Evolutionary conservation across 192 early-diverging fungal species (phyloP), one percentile per base, ranked within the genome.

Genomic region (Globomyces pollinis-pini): DNA sequence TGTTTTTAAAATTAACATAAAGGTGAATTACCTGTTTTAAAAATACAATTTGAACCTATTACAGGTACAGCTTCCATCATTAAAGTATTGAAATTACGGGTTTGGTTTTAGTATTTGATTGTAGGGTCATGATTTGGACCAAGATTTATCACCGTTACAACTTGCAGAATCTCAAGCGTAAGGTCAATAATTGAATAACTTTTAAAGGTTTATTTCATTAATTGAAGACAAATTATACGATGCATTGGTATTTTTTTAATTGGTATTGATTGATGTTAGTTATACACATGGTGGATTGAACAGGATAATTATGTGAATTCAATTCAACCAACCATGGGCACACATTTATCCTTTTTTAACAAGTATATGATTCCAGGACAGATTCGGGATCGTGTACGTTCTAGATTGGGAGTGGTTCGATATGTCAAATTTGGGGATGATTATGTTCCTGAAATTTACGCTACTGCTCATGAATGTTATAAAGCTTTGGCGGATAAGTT

Each of bases 261-360:
- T n/a, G n/a, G n/a, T n/a, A n/a, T n/a, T n/a, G n/a, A n/a, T n/a
- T n/a, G n/a, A n/a, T 62, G 91, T 56, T 82, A 85, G 75, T 66
- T 94, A 21, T 93, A 85, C 55, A 87, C 78, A 31, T 90, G 87
- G 86, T 96, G 86, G 54, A 63, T 88, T 5, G 91, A 92, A 41
- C 63, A 78, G 3, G 84, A 88, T 26, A 94, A 96, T 68, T 91
- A 86, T 75, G 67, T 72, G 23, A 78, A 87, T 15, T 71, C 69
- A 12, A 89, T 86, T 30, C 79, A 88, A 28, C 89, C 88, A 21
- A 72, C 84, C 8, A 77, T 91, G 38, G 84, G 84, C 2, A 79
- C 75, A 44, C 53, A 88, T 16, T 71, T 96, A 33, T 69, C 85
- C 0, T 83, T 91, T 24, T 79, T 85, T 20, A 68, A 78, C 0